phyloP scores from a whole-genome alignment of 805 yeast genomes.

The Ogataea haglerorum region DNA sequence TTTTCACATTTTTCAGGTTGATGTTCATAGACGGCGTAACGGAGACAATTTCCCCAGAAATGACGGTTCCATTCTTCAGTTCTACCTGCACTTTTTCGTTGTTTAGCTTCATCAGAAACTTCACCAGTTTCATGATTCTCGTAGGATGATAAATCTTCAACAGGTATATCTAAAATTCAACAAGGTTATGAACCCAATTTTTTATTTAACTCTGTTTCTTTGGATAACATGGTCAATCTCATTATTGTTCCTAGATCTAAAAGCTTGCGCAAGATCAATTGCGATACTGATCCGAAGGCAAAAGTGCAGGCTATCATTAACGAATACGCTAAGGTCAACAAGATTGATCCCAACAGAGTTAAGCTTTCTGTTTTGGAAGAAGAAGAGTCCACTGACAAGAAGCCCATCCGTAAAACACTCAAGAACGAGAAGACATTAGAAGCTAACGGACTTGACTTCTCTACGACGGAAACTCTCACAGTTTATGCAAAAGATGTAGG shows the following conservation, averaged over 20 bases:
- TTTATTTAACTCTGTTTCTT: not conserved
- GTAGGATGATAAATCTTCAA: not conserved
- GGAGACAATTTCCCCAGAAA: conserved; percentile 78
- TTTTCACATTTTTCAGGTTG: conserved; percentile 71
- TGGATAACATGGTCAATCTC: conserved; percentile 40
- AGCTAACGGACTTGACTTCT: conserved; percentile 40
- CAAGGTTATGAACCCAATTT: conserved; percentile 14
- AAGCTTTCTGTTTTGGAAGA: conserved; percentile 45
- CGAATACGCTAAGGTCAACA: conserved; percentile 39
- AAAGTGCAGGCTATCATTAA: conserved; percentile 36
- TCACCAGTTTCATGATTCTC: conserved; percentile 55
- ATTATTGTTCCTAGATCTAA: conserved; percentile 61
- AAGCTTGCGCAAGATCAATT: conserved; percentile 46
- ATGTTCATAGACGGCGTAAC: conserved; percentile 93
- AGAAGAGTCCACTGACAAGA: conserved; percentile 28
- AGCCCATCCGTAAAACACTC: conserved; percentile 41
- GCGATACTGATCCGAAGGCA: conserved; percentile 36
- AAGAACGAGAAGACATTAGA: conserved; percentile 42
- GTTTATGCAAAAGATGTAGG: conserved; percentile 85
- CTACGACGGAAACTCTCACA: conserved; percentile 33
- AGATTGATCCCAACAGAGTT: conserved; percentile 46
- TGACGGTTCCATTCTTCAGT: conserved; percentile 83
- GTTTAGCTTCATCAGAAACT: conserved; percentile 79
- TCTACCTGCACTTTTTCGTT: conserved; percentile 89
- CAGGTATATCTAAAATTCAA: not conserved